Percentiles rank a stretch among this genome's conserved stretches.
Conservation (phyloP, 2,329 filamentous ascomycete genomes). For the Botrytis aclada region DNA sequence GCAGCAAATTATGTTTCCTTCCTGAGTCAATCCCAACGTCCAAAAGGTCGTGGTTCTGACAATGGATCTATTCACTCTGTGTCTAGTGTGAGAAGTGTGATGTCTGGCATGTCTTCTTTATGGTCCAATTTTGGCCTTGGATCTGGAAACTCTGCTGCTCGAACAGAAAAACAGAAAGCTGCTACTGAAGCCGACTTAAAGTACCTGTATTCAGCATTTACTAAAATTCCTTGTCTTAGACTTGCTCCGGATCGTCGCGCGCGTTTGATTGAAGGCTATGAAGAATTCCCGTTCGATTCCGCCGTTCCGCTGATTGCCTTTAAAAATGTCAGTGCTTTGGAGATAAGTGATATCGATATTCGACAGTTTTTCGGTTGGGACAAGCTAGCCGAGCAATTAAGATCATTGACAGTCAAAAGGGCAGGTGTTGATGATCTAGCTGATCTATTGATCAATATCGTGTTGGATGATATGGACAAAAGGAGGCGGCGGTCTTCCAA, state of each 20-base stretch:
- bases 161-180: constrained; percentile 85
- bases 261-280: constrained; percentile 84
- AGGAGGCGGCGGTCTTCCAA: constrained; percentile 85
- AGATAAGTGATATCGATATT: constrained; percentile 94
- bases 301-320: constrained; percentile 95
- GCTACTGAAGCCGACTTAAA: constrained; percentile 83
- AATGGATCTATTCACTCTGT: constrained; percentile 91
- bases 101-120: constrained; percentile 92
- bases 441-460: constrained; percentile 87
- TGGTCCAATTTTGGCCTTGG: constrained; percentile 87
- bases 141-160: constrained; percentile 73
- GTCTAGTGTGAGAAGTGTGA: constrained; percentile 93
- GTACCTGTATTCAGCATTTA: constrained; percentile 97
- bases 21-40: constrained; percentile 76
- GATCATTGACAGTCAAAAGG: constrained; percentile 83
- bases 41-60: constrained; percentile 76
- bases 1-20: constrained; percentile 96
- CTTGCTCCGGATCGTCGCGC: constrained; percentile 92
- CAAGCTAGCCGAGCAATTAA: constrained; percentile 83
- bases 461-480: constrained; percentile 94
- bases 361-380: constrained; percentile 98
- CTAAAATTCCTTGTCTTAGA: constrained; percentile 90
- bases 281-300: constrained; percentile 97
- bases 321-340: constrained; percentile 92
- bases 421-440: constrained; percentile 85